Evolutionary conservation across 2,329 filamentous ascomycete species (phyloP).

Genomic region (Tetracladium maxilliforme): DNA sequence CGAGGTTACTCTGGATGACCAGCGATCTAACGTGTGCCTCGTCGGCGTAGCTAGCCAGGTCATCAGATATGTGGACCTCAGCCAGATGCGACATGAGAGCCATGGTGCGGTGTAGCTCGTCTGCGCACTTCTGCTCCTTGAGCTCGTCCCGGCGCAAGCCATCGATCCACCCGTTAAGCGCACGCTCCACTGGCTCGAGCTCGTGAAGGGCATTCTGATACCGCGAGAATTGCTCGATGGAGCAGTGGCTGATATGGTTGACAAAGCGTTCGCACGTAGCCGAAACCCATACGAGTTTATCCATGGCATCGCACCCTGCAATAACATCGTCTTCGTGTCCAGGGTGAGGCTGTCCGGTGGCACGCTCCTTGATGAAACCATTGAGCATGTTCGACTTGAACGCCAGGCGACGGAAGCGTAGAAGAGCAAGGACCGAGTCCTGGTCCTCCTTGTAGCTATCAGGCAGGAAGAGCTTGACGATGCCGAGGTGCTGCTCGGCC

Average conservation of each 20-base stretch:
- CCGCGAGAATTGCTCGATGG: conserved; percentile 60
- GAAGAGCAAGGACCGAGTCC: conserved; percentile 75
- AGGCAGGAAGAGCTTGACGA: conserved; percentile 79
- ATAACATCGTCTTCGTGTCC: conserved; percentile 68
- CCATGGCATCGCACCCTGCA: conserved; percentile 64
- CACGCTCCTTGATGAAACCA: conserved; percentile 63
- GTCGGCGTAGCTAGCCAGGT: conserved; percentile 60
- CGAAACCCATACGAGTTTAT: conserved; percentile 74
- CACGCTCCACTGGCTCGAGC: conserved; percentile 80
- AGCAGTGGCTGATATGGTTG: conserved; percentile 65
- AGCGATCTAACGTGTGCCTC: conserved; percentile 64
- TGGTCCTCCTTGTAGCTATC: conserved; percentile 68
- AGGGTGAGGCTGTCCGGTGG: conserved; percentile 51
- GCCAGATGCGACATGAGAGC: conserved; percentile 77
- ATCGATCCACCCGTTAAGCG: conserved; percentile 80
- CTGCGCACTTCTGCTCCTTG: conserved; percentile 68
- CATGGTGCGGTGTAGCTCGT: conserved; percentile 70
- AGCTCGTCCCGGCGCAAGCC: conserved; percentile 70
- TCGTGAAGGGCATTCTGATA: conserved; percentile 76
- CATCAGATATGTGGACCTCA: conserved; percentile 61
- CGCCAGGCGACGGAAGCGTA: conserved; percentile 74
- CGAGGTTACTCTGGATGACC: conserved; percentile 68
- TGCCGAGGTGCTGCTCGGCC: conserved; percentile 73
- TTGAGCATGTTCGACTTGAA: conserved; percentile 79
- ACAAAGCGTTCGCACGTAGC: conserved; percentile 76